Percentiles rank a stretch among this genome's conserved stretches.
These are phyloP conservation scores for Pseudocercospora cruenta DNA, from an alignment of 2,329 filamentous ascomycete genomes.

Conservation along the genomic window DNA sequence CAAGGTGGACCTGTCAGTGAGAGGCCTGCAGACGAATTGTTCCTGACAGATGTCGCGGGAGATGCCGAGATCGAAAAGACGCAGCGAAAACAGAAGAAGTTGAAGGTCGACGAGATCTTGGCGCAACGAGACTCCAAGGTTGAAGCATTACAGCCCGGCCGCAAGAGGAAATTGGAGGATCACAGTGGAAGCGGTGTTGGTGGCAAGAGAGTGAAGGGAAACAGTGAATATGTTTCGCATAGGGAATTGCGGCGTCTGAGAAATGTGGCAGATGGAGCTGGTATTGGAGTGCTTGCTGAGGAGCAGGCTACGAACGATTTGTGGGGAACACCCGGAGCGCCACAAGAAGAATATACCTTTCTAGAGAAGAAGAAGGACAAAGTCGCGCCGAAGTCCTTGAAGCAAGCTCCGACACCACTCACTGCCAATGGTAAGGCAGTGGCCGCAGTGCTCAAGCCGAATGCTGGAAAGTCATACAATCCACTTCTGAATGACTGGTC, in stretches of 20 bases:
- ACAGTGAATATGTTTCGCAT: constrained; percentile 73
- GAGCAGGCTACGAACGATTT: constrained; percentile 71
- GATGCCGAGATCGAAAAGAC: constrained; percentile 68
- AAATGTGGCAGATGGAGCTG: constrained; percentile 72
- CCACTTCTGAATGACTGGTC: constrained; percentile 86
- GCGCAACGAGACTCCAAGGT: constrained; percentile 75
- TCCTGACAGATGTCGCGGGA: constrained; percentile 77
- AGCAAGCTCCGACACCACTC: constrained; percentile 76
- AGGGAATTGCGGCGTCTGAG: constrained; percentile 81
- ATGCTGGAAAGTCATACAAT: constrained; percentile 89
- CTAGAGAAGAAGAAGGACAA: constrained; percentile 64
- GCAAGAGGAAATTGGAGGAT: constrained; percentile 73
- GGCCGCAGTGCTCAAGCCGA: constrained; percentile 76
- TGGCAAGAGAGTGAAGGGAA: constrained; percentile 71
- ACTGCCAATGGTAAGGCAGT: constrained; percentile 79
- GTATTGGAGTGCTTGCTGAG: constrained; percentile 56
- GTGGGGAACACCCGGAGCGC: constrained; percentile 64
- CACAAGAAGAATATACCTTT: constrained; percentile 65
- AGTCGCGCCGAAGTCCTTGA: constrained; percentile 74
- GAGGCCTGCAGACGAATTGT: constrained; percentile 80
- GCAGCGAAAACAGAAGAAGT: constrained; percentile 69
- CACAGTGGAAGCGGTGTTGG: constrained; percentile 63
- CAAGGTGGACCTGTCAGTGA: constrained; percentile 86
- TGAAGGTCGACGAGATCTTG: constrained; percentile 92
- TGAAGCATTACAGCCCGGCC: constrained; percentile 69